These are phyloP conservation scores for Besnoitia besnoiti DNA, from an alignment of 169 alveolate species.

Conservation along the genomic window DNA sequence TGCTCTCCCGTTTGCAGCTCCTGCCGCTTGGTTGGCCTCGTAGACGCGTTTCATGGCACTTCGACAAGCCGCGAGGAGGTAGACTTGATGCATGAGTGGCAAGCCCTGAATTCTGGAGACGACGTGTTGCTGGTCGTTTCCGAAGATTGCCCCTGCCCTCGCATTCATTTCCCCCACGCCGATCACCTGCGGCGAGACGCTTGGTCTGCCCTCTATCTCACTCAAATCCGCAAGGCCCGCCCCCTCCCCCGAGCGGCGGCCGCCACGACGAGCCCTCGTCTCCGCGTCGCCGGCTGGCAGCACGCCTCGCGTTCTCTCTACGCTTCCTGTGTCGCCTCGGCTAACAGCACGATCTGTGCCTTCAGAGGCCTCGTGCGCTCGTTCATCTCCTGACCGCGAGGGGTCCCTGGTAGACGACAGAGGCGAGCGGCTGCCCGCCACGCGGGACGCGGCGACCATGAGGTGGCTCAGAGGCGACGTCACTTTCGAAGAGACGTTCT, in stretches of 20 bases:
- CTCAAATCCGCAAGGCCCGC: background rate
- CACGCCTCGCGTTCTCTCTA: background rate
- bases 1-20: no score
- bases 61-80: slow-evolving; percentile 49
- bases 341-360: background rate
- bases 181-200: slow-evolving; percentile 3
- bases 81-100: slow-evolving; percentile 58
- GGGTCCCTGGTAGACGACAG: background rate
- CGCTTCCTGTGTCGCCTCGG: background rate
- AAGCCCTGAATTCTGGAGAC: slow-evolving; percentile 40
- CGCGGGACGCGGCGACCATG: background rate
- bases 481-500: background rate
- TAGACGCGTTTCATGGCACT: slow-evolving; percentile 17
- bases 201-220: background rate
- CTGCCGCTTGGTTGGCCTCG: background rate
- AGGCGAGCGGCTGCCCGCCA: background rate
- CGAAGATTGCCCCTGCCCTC: slow-evolving; percentile 34
- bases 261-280: background rate
- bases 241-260: background rate
- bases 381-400: background rate
- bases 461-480: background rate
- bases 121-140: slow-evolving; percentile 52
- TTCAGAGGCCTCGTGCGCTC: background rate
- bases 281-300: background rate
- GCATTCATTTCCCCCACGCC: slow-evolving; percentile 46